These are phyloP conservation scores for Phytopythium helicoides DNA, from an alignment of 352 stramenopile species.

Conservation along the genomic window DNA sequence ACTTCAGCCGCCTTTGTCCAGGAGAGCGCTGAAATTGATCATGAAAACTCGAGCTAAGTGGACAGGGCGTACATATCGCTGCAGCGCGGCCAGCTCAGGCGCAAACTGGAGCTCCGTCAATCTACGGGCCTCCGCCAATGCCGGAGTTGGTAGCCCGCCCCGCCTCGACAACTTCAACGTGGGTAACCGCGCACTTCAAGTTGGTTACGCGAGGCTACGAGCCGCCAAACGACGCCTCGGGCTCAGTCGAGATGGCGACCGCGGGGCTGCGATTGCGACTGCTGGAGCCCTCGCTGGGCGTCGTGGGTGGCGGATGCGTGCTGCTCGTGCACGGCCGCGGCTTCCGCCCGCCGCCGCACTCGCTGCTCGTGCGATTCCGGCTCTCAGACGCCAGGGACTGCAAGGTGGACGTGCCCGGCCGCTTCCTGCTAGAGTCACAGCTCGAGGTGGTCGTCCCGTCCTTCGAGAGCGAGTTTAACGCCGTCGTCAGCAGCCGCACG, in stretches of 20 bases:
- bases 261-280: constrained; percentile 41
- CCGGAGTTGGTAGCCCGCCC: no score
- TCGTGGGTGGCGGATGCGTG: constrained; percentile 42
- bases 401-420: constrained; percentile 33
- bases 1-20: no score
- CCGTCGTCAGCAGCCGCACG: constrained; percentile 30
- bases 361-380: constrained; percentile 58
- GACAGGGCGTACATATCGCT: no score
- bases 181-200: no score
- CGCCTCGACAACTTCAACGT: no score
- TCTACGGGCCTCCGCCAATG: no score
- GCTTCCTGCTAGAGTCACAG: constrained; percentile 57
- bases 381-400: constrained; percentile 9
- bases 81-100: no score
- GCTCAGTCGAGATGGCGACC: constrained; percentile 5
- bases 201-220: no score
- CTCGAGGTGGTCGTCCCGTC: constrained; percentile 53
- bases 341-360: constrained; percentile 59
- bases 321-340: constrained; percentile 58
- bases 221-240: no score
- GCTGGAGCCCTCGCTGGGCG: constrained; percentile 45
- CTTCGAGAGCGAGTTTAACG: constrained; percentile 36
- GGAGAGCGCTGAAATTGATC: no score
- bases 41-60: no score
- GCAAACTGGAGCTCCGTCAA: no score